Conservation (phyloP, 805 yeast species). For the Hanseniaspora nectarophila region DNA sequence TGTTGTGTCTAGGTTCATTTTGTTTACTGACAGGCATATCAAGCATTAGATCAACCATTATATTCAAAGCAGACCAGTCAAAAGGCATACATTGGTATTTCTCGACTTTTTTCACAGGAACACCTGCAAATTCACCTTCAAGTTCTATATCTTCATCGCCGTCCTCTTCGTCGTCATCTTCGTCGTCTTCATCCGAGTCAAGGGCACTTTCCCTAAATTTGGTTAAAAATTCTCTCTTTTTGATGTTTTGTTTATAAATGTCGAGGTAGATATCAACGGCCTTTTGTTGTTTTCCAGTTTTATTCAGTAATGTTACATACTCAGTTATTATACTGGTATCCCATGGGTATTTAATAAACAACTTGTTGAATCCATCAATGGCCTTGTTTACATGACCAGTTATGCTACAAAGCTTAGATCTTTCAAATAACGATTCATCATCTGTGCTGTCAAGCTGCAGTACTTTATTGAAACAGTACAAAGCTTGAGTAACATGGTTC, state of each 20-base stretch:
- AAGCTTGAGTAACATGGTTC: constrained; percentile 63
- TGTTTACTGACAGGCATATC: constrained; percentile 25
- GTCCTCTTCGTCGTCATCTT: constrained; percentile 20
- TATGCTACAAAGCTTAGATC: constrained; percentile 58
- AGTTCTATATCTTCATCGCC: constrained; percentile 18
- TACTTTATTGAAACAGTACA: constrained; percentile 64
- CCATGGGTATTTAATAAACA: constrained; percentile 45
- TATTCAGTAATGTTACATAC: constrained; percentile 40
- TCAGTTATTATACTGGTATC: constrained; percentile 52
- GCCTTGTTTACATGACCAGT: constrained; percentile 60
- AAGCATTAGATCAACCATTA: constrained; percentile 45
- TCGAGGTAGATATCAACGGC: constrained; percentile 61
- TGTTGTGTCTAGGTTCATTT: constrained; percentile 51
- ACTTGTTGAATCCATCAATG: constrained; percentile 53
- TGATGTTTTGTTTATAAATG: constrained; percentile 49
- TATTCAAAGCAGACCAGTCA: constrained; percentile 82
- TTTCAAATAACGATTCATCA: constrained; percentile 45
- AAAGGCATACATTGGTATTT: constrained; percentile 40
- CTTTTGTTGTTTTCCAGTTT: constrained; percentile 50
- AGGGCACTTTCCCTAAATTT: constrained; percentile 26
- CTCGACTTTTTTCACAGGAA: constrained; percentile 18
- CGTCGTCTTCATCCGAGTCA: constrained; percentile 25
- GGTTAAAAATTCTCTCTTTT: constrained; percentile 28
- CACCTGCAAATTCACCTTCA: constrained; percentile 17
- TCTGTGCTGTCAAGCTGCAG: constrained; percentile 40